A percentile compares a stretch with the other conserved stretches of the same genome.
Conservation (phyloP, 805 yeast species). For the Candida orba region DNA sequence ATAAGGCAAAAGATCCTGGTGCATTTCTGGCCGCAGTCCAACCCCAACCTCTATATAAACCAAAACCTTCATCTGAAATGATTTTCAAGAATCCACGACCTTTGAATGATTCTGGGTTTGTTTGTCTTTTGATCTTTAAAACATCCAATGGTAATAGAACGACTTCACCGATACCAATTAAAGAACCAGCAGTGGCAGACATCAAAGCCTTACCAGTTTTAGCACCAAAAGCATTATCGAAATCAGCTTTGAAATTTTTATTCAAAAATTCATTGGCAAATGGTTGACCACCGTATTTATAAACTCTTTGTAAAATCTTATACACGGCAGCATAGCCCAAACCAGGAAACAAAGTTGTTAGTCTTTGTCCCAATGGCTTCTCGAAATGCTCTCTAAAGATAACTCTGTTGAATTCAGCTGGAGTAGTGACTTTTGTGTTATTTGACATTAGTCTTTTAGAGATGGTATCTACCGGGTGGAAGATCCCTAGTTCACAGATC, state of each 20-base stretch:
- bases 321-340: constrained; percentile 97
- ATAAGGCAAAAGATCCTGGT: constrained; percentile 95
- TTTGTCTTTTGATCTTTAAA: constrained; percentile 95
- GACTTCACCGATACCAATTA: constrained; percentile 97
- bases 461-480: constrained; percentile 98
- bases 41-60: constrained; percentile 97
- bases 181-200: constrained; percentile 95
- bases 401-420: constrained; percentile 70
- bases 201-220: constrained; percentile 96
- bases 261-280: constrained; percentile 91
- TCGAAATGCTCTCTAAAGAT: constrained; percentile 78
- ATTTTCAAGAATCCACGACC: constrained; percentile 94
- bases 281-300: constrained; percentile 99
- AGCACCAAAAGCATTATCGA: constrained; percentile 75
- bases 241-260: constrained; percentile 59
- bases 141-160: constrained; percentile 93
- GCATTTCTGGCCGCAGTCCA: constrained; percentile 99
- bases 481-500: constrained; percentile 89
- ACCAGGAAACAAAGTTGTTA: constrained; percentile 91
- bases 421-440: constrained; percentile 56
- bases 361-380: constrained; percentile 61
- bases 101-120: constrained; percentile 98
- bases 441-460: constrained; percentile 92
- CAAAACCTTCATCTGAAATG: constrained; percentile 84
- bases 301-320: constrained; percentile 93